Percentiles rank a stretch among this genome's conserved stretches.
These are phyloP conservation scores for Colletotrichum australisinense DNA, from an alignment of 2,329 filamentous ascomycete genomes.

Conservation along the genomic window DNA sequence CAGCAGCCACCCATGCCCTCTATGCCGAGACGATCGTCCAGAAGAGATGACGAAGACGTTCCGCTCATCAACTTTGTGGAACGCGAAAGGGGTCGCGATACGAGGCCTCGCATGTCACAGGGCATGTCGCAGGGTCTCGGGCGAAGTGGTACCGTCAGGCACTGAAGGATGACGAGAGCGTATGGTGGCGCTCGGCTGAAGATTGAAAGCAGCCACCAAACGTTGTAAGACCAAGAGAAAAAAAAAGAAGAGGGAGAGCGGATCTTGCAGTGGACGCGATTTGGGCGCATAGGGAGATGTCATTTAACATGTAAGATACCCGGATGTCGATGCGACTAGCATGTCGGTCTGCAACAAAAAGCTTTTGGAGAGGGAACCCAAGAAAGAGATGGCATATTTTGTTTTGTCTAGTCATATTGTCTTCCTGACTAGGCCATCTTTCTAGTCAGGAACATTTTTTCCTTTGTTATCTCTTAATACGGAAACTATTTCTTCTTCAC, in stretches of 20 bases:
- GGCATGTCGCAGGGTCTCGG: constrained; percentile 25
- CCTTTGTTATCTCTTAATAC: constrained; percentile 27
- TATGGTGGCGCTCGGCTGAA: neutral
- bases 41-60: constrained; percentile 35
- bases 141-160: constrained; percentile 31
- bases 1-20: constrained; percentile 34
- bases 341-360: constrained; percentile 11
- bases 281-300: constrained; percentile 10
- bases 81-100: constrained; percentile 26
- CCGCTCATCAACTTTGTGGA: constrained; percentile 37
- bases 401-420: neutral
- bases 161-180: constrained; percentile 6
- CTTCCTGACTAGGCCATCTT: neutral
- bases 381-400: neutral
- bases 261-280: constrained; percentile 2
- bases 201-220: constrained; percentile 1
- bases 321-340: constrained; percentile 25
- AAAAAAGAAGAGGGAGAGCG: neutral
- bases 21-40: constrained; percentile 29
- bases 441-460: constrained; percentile 14
- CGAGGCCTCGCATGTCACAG: constrained; percentile 18
- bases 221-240: neutral
- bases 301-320: constrained; percentile 33
- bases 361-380: neutral
- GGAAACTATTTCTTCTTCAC: neutral